Evolutionary conservation across 495 filamentous ascomycete genomes (phyloP).

Genomic region (Daldinia childiae): DNA sequence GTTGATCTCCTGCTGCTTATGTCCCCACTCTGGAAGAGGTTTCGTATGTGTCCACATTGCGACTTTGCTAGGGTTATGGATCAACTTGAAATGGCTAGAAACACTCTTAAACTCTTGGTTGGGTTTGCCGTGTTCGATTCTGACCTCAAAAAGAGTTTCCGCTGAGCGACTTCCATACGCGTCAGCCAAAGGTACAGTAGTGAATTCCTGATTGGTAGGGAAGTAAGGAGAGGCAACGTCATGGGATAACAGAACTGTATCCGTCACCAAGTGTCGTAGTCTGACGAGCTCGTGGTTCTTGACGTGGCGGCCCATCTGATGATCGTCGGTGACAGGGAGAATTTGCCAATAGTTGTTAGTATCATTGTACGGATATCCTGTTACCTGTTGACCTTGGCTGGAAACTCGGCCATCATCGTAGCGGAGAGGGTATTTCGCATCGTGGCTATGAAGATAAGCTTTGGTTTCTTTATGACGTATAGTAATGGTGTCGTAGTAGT

Average conservation of each 20-base stretch:
- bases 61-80: conserved; percentile 92
- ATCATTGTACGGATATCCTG: conserved; percentile 96
- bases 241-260: conserved; percentile 90
- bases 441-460: conserved; percentile 92
- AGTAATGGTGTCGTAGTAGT: conserved; percentile 90
- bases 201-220: conserved; percentile 99
- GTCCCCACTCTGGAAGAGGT: conserved; percentile 94
- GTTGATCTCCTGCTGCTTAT: conserved; percentile 98
- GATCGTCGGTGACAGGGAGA: conserved; percentile 70
- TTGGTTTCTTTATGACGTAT: conserved; percentile 97
- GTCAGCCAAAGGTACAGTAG: conserved; percentile 76
- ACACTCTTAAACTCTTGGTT: conserved; percentile 88
- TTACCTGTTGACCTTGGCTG: conserved; percentile 97
- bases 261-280: conserved; percentile 86
- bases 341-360: conserved; percentile 99
- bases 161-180: conserved; percentile 82
- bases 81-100: conserved; percentile 90
- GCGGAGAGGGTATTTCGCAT: conserved; percentile 86
- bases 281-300: conserved; percentile 88
- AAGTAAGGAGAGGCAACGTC: conserved; percentile 98
- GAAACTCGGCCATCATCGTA: conserved; percentile 98
- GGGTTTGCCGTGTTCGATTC: conserved; percentile 85
- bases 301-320: conserved; percentile 68
- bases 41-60: conserved; percentile 98
- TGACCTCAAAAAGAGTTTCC: conserved; percentile 93